phyloP scores from a whole-genome alignment of 2,329 filamentous ascomycete genomes.

The Emmonsiellopsis sp. region DNA sequence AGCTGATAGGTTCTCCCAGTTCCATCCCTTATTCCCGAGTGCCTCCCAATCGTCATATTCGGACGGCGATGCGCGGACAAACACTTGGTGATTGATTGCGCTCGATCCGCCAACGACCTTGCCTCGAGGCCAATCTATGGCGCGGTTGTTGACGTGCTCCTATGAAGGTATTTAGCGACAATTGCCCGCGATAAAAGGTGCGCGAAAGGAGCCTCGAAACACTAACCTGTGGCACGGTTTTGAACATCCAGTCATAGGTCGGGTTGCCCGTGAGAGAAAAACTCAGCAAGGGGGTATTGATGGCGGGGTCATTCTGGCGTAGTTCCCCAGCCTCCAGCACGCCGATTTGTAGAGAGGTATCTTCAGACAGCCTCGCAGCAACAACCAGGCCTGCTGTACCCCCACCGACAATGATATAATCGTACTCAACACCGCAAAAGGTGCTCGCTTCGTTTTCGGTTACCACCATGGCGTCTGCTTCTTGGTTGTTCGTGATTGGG shows the following conservation, averaged over 20 bases:
- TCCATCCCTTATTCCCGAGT: constrained; percentile 39
- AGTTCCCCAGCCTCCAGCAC: constrained; percentile 8
- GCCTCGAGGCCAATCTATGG: constrained; percentile 4
- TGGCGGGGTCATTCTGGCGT: constrained; percentile 12
- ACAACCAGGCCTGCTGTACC: constrained; percentile 1
- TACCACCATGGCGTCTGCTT: too few relatives aligned
- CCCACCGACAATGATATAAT: constrained; percentile 1
- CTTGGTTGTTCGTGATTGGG: too few relatives aligned
- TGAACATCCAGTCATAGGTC: constrained; percentile 20
- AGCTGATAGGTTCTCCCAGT: constrained; percentile 28
- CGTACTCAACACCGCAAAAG: background rate
- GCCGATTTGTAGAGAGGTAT: background rate
- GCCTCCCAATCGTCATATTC: constrained; percentile 33
- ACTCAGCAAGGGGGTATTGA: constrained; percentile 14
- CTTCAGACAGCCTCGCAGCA: background rate
- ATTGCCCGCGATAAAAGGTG: background rate
- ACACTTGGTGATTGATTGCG: constrained; percentile 15
- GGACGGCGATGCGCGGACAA: constrained; percentile 18
- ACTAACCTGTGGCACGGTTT: constrained; percentile 17
- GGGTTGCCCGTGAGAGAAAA: constrained; percentile 13
- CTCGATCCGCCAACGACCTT: constrained; percentile 16
- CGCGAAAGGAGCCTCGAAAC: background rate
- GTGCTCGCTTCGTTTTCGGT: background rate
- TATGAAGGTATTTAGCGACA: background rate
- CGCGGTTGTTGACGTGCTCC: background rate